A percentile compares a stretch with the other conserved stretches of the same genome.
Evolutionary conservation across 2,329 filamentous ascomycete genomes (phyloP).

Genomic region (Fusarium sp.): DNA sequence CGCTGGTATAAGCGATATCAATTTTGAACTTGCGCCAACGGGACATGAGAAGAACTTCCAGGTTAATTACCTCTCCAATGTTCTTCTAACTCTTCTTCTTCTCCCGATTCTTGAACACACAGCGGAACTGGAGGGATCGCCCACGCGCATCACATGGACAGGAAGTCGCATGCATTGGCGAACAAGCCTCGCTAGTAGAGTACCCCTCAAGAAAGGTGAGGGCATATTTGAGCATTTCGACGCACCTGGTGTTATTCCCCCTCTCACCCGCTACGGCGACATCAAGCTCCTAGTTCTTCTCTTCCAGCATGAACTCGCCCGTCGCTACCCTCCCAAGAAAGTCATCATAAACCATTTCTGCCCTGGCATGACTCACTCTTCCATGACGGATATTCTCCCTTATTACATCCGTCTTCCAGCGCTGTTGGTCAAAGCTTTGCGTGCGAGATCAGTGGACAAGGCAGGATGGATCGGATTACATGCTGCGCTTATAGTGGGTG

Average conservation of each 20-base stretch:
- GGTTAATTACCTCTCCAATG: conserved; percentile 48
- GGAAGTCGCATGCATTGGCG: conserved; percentile 32
- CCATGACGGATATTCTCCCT: conserved; percentile 25
- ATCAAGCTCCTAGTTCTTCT: conserved; percentile 25
- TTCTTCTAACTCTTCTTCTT: conserved; percentile 39
- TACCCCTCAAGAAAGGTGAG: neutral
- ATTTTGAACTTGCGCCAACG: neutral
- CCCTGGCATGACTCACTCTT: conserved; percentile 15
- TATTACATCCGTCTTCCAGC: conserved; percentile 22
- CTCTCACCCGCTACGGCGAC: conserved; percentile 10
- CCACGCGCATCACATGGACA: conserved; percentile 31
- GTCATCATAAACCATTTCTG: neutral
- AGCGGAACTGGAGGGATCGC: neutral
- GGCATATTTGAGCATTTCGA: conserved; percentile 9
- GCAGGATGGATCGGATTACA: conserved; percentile 35
- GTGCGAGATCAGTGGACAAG: conserved; percentile 20
- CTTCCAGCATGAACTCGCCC: conserved; percentile 33
- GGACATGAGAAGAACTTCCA: conserved; percentile 46
- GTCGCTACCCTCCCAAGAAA: conserved; percentile 1
- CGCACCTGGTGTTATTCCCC: neutral
- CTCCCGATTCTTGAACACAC: conserved; percentile 40
- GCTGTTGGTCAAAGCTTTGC: neutral
- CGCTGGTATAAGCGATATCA: conserved; percentile 25
- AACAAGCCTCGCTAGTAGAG: conserved; percentile 10
- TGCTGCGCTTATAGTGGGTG: conserved; percentile 25